phyloP scores from a whole-genome alignment of 108 stramenopile species.

The Cyclotella kingstonii region DNA sequence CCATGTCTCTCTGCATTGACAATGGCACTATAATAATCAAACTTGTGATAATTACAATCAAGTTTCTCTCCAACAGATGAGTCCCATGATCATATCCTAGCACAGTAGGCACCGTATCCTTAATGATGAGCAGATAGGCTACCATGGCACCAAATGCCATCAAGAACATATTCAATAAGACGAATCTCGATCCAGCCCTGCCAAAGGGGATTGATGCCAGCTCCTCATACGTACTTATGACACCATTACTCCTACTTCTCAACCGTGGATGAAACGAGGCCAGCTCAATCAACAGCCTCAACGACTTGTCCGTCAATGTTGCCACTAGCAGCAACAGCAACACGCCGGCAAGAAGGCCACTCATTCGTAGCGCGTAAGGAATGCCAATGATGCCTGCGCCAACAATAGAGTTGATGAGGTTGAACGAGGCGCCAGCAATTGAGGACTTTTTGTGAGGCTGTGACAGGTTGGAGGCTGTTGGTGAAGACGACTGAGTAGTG shows the following conservation, averaged over 20 bases:
- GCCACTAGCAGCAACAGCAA: constrained; percentile 59
- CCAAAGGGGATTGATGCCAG: constrained; percentile 65
- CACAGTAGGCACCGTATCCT: constrained; percentile 75
- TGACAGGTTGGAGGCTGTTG: constrained; percentile 20
- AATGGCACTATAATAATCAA: constrained; percentile 66
- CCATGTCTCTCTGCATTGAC: constrained; percentile 77
- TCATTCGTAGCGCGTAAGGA: constrained; percentile 68
- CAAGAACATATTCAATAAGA: constrained; percentile 69
- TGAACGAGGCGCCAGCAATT: constrained; percentile 62
- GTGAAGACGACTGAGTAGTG: too few species aligned
- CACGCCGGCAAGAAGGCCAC: constrained; percentile 63
- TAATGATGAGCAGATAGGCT: constrained; percentile 79
- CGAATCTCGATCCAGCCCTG: constrained; percentile 46
- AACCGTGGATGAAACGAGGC: constrained; percentile 69
- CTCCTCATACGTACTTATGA: constrained; percentile 75
- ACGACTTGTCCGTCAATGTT: constrained; percentile 66
- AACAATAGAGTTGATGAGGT: constrained; percentile 82
- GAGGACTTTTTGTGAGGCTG: constrained; percentile 62
- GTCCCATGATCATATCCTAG: constrained; percentile 54
- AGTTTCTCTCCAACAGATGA: constrained; percentile 50
- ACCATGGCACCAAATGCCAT: constrained; percentile 89
- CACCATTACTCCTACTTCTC: constrained; percentile 23
- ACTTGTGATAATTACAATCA: constrained; percentile 52
- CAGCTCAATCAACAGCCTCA: constrained; percentile 71
- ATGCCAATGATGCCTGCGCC: constrained; percentile 89